phyloP scores from a whole-genome alignment of 2,329 filamentous ascomycete species.

The Cryphonectria nitschkei region DNA sequence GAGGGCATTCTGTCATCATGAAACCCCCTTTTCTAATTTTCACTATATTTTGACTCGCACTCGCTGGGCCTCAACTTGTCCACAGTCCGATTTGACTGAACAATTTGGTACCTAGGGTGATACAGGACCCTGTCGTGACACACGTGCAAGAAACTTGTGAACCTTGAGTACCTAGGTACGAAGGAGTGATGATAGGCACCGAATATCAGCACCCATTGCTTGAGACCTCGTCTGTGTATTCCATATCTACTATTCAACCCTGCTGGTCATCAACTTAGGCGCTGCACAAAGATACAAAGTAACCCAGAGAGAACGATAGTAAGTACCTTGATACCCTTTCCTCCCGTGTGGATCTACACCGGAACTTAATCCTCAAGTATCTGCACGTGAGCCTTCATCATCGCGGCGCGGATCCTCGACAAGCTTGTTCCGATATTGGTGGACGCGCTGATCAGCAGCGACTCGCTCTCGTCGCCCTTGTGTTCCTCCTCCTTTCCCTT shows the following conservation, averaged over 20 bases:
- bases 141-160: neutral
- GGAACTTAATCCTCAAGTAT: neutral
- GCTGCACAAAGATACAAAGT: neutral
- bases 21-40: neutral
- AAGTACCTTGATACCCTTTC: neutral
- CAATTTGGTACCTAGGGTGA: neutral
- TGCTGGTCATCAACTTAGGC: neutral
- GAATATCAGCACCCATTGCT: neutral
- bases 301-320: neutral
- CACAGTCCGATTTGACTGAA: neutral
- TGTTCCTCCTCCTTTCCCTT: too few relatives aligned
- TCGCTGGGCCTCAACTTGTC: neutral
- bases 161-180: neutral
- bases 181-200: neutral
- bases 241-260: neutral
- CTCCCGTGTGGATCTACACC: neutral
- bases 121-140: too few relatives aligned
- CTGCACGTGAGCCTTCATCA: constrained; percentile 12
- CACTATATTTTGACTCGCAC: neutral
- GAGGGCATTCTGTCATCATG: neutral
- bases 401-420: neutral
- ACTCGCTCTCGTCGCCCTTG: neutral
- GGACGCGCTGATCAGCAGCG: neutral
- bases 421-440: neutral
- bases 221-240: neutral